Base-by-base conservation (phyloP, 345 rosid species). In the Acer campestre region DNA sequence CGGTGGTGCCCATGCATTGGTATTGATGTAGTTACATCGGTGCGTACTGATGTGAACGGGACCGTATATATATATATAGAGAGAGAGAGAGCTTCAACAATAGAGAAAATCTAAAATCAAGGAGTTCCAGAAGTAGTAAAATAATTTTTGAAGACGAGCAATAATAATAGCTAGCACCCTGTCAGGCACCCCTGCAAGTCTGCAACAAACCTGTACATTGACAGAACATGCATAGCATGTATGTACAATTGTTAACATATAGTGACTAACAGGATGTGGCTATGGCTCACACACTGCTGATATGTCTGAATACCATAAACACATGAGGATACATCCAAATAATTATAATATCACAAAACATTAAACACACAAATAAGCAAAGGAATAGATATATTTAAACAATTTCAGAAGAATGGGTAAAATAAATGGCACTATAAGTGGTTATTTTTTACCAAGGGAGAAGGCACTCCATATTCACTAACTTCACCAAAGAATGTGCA, bases 61-160 rank as follows among this genome's bases (percentile, higher is more conserved):
- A 25, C 27, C 2, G 1, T 27, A 2, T 29, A 29, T 29, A 29
- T 29, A 29, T 29, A 29, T 29, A 29, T 29, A 29, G 10, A 5
- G 1, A 42, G 46, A 55, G 63, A 35, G 61, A 56, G 75, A 71
- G 65, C 2, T 31, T 25, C 67, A 73, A 8, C 23, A 17, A 25
- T 16, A 25, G 46, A 61, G 51, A 62, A 73, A 73, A 56, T 17
- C 51, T 27, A 38, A 73, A 73, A 61, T 20, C 42, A 72, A 31
- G 10, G 22, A 71, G 31, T 56, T 35, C 75, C 51, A 55, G 22
- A 56, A 56, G 17, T 10, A 55, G 27, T 20, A 35, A 29, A n/a
- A 72, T 22, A 25, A 11, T 20, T 58, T 70, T 16, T 7, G 31
- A 13, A 22, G 51, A 72, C 35, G 35, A n/a, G 7, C 49, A 59